Evolutionary conservation across 2,329 filamentous ascomycete species (phyloP).

Genomic region (Apiospora malaysiana): DNA sequence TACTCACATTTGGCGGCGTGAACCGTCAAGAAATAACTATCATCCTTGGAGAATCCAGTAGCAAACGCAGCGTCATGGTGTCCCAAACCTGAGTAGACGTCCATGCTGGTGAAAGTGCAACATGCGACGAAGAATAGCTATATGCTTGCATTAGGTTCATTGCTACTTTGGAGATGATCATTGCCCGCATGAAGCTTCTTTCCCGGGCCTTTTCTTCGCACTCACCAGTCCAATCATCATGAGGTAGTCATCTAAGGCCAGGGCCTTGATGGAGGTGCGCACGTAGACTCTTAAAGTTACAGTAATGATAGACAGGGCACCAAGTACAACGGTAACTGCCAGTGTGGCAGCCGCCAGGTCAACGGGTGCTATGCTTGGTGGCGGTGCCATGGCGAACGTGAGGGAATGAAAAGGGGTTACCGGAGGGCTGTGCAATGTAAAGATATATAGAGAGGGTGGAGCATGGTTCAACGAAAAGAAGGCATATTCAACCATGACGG

Average conservation of each 20-base stretch:
- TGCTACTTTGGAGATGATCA: background rate
- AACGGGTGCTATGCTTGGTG: background rate
- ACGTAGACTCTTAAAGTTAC: background rate
- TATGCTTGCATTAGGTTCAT: too few relatives aligned
- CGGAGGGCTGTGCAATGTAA: background rate
- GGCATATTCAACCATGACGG: background rate
- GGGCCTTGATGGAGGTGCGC: background rate
- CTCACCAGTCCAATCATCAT: conserved; percentile 12
- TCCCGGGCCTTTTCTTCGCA: background rate
- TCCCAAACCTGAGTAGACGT: conserved; percentile 27
- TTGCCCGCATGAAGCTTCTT: background rate
- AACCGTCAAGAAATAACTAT: background rate
- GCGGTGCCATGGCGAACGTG: background rate
- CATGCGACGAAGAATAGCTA: conserved; percentile 24
- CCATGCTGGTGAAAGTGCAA: conserved; percentile 22
- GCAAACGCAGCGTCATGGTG: background rate
- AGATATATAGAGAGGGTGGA: too few relatives aligned
- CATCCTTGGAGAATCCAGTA: background rate
- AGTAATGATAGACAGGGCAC: background rate
- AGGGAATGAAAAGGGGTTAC: background rate
- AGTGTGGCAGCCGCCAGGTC: background rate
- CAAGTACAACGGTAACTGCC: background rate
- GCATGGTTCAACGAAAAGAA: background rate
- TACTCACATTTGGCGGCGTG: background rate
- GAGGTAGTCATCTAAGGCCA: conserved; percentile 18